phyloP scores from a whole-genome alignment of 345 rosid species.

The Odontarrhena argentea region DNA sequence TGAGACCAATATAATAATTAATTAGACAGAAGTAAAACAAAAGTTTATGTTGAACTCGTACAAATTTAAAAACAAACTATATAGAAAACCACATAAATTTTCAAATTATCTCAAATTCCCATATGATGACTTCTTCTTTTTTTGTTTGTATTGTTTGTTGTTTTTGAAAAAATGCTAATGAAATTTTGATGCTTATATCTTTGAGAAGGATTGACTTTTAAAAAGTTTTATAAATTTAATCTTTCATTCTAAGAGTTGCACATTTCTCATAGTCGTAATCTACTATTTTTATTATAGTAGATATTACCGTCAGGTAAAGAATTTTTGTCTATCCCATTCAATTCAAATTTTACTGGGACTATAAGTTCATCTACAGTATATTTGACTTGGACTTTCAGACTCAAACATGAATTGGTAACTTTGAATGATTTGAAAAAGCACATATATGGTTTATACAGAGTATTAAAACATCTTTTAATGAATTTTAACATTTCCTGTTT shows the following conservation, averaged over 20 bases:
- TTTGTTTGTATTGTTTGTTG: slow-evolving; percentile 18
- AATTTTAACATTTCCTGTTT: background rate
- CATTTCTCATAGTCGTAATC: slow-evolving; percentile 21
- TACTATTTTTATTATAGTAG: background rate
- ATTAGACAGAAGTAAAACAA: slow-evolving; percentile 24
- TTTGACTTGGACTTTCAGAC: background rate
- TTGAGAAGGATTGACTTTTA: slow-evolving; percentile 19
- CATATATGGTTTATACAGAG: background rate
- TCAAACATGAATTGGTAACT: background rate
- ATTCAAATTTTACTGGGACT: no score
- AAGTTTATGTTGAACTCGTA: slow-evolving; percentile 12
- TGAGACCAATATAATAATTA: background rate
- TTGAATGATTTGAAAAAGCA: background rate
- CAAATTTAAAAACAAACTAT: background rate
- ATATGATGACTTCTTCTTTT: background rate
- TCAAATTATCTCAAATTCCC: slow-evolving; percentile 32
- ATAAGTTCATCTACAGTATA: background rate
- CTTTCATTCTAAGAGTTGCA: slow-evolving; percentile 8
- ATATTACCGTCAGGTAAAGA: background rate
- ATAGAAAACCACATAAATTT: slow-evolving; percentile 24
- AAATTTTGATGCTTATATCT: slow-evolving; percentile 11
- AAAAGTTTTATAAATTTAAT: background rate
- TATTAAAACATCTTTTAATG: background rate
- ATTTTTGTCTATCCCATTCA: background rate
- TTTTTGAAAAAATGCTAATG: background rate